phyloP scores from a whole-genome alignment of 495 filamentous ascomycete genomes.

The Penicillium tannophilum region DNA sequence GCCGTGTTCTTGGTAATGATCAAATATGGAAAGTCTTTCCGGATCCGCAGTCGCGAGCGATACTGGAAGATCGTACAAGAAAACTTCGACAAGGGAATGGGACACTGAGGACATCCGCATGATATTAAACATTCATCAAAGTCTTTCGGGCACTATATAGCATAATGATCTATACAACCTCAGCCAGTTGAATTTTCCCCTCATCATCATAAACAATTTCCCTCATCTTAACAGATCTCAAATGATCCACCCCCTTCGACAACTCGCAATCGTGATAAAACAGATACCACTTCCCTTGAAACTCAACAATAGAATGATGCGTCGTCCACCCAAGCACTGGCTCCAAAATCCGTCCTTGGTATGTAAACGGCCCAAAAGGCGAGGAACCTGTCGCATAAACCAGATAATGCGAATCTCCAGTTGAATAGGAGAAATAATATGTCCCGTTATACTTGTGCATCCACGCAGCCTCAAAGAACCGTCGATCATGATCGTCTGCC shows the following conservation, averaged over 20 bases:
- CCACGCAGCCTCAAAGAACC: slow-evolving; percentile 82
- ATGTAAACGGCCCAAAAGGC: slow-evolving; percentile 70
- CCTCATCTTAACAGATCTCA: slow-evolving; percentile 68
- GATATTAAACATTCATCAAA: neutral
- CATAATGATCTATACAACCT: neutral
- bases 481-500: slow-evolving; percentile 67
- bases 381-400: slow-evolving; percentile 61
- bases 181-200: slow-evolving; percentile 53
- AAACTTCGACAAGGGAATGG: slow-evolving; percentile 45
- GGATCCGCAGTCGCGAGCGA: slow-evolving; percentile 40
- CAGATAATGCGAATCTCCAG: slow-evolving; percentile 73
- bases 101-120: slow-evolving; percentile 28
- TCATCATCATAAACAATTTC: slow-evolving; percentile 70
- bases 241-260: slow-evolving; percentile 61
- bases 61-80: slow-evolving; percentile 46
- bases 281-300: slow-evolving; percentile 66
- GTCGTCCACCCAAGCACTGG: slow-evolving; percentile 79
- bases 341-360: slow-evolving; percentile 68
- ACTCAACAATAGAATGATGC: slow-evolving; percentile 77
- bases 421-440: slow-evolving; percentile 79
- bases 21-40: slow-evolving; percentile 51
- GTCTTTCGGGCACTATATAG: neutral
- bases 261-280: slow-evolving; percentile 74
- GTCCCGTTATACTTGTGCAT: slow-evolving; percentile 64
- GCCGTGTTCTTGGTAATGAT: slow-evolving; percentile 58